phyloP scores from a whole-genome alignment of 202 grass and related monocot genomes.

The Schoenoplectus tabernaemontani region DNA sequence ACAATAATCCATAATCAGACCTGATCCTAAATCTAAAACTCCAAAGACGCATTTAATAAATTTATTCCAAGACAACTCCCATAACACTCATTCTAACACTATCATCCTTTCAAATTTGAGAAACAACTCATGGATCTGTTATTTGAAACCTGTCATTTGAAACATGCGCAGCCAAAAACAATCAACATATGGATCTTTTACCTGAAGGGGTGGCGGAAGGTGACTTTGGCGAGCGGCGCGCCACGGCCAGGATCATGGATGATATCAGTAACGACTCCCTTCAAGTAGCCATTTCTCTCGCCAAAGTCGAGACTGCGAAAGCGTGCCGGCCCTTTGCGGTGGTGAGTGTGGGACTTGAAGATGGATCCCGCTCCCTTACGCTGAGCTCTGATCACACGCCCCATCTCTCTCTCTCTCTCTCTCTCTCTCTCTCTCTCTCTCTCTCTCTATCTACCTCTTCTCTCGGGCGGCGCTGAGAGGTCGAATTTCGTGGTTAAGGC shows the following conservation, averaged over 20 bases:
- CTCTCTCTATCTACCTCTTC: neutral
- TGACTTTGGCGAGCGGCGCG: conserved; percentile 80
- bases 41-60: neutral
- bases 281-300: conserved; percentile 91
- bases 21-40: neutral
- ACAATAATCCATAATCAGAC: neutral
- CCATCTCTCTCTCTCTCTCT: conserved; percentile 37
- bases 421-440: neutral
- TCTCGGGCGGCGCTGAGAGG: neutral
- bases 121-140: too few relatives aligned
- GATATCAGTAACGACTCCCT: conserved; percentile 82
- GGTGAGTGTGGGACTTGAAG: conserved; percentile 95
- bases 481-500: neutral
- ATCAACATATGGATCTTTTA: conserved; percentile 38
- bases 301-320: conserved; percentile 89
- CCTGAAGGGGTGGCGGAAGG: conserved; percentile 90
- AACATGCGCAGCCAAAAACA: neutral
- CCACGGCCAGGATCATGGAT: conserved; percentile 87
- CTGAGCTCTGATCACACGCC: conserved; percentile 87
- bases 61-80: neutral
- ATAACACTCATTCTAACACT: neutral
- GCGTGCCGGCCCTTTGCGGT: conserved; percentile 81
- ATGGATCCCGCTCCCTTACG: conserved; percentile 90
- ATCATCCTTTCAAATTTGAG: neutral
- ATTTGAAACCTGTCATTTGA: too few relatives aligned